These are phyloP conservation scores for Fusarium coicis DNA, from an alignment of 2,329 filamentous ascomycete genomes.

Conservation along the genomic window DNA sequence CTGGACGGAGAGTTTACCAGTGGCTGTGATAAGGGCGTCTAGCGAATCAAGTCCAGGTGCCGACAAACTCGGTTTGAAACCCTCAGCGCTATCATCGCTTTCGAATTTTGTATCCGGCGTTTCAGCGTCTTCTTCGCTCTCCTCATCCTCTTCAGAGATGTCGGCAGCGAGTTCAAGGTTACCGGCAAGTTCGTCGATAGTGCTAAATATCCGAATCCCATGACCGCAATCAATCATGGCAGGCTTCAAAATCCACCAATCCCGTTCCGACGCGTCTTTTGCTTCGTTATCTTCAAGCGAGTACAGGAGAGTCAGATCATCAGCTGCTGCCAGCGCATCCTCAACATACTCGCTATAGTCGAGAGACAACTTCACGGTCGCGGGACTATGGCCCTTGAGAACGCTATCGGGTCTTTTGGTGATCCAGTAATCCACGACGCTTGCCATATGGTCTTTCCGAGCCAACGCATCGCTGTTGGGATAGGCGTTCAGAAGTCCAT, in stretches of 20 bases:
- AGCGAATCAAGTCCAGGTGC: slow-evolving; percentile 44
- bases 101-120: not conserved
- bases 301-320: slow-evolving; percentile 49
- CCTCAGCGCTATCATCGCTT: not conserved
- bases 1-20: slow-evolving; percentile 34
- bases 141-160: slow-evolving; percentile 46
- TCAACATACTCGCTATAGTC: slow-evolving; percentile 54
- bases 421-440: slow-evolving; percentile 51
- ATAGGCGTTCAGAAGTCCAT: slow-evolving; percentile 52
- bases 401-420: slow-evolving; percentile 50
- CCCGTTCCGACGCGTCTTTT: slow-evolving; percentile 42
- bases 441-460: slow-evolving; percentile 51
- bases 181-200: slow-evolving; percentile 49
- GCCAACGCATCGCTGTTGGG: slow-evolving; percentile 53
- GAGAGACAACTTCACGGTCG: slow-evolving; percentile 49
- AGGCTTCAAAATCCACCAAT: slow-evolving; percentile 56
- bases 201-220: slow-evolving; percentile 54
- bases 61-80: slow-evolving; percentile 38
- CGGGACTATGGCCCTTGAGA: slow-evolving; percentile 46
- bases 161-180: slow-evolving; percentile 51
- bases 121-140: not conserved
- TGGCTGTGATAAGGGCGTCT: slow-evolving; percentile 47
- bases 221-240: slow-evolving; percentile 54
- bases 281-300: slow-evolving; percentile 50
- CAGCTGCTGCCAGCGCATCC: slow-evolving; percentile 50